phyloP scores from a whole-genome alignment of 1,284 basidiomycete genomes.

The Ganoderma lingzhi region DNA sequence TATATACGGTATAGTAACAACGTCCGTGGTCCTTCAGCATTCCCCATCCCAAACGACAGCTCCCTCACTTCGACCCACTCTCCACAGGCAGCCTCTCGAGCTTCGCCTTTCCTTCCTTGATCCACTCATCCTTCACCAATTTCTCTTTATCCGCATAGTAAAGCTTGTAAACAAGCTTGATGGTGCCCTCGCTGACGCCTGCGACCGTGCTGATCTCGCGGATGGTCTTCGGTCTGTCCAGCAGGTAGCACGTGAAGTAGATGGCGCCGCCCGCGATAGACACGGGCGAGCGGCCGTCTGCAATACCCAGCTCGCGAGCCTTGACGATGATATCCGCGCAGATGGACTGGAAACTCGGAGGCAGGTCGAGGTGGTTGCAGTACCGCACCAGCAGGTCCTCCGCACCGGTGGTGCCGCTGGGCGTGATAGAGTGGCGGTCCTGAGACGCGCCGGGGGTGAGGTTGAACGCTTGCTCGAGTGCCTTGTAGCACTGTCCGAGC shows the following conservation, averaged over 20 bases:
- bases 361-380: conserved; percentile 93
- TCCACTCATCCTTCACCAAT: conserved; percentile 84
- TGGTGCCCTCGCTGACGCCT: conserved; percentile 96
- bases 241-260: conserved; percentile 89
- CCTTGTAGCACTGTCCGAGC: conserved; percentile 95
- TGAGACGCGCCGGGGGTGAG: conserved; percentile 73
- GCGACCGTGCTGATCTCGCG: conserved; percentile 95
- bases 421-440: conserved; percentile 45
- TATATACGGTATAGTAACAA: conserved; percentile 20
- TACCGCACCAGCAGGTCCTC: conserved; percentile 94
- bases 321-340: conserved; percentile 87
- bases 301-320: conserved; percentile 86
- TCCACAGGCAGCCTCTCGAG: conserved; percentile 55
- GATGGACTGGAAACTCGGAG: conserved; percentile 82
- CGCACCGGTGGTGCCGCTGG: conserved; percentile 63
- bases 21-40: conserved; percentile 16
- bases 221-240: conserved; percentile 78
- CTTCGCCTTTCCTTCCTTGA: conserved; percentile 78
- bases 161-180: conserved; percentile 85
- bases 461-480: conserved; percentile 93
- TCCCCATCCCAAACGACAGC: not conserved
- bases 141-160: conserved; percentile 76
- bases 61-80: conserved; percentile 37
- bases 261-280: conserved; percentile 97
- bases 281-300: conserved; percentile 93